Percentiles rank a stretch among this genome's conserved stretches.
Conservation (phyloP, 2,329 filamentous ascomycete genomes). For the Corniculantispora saksenae region DNA sequence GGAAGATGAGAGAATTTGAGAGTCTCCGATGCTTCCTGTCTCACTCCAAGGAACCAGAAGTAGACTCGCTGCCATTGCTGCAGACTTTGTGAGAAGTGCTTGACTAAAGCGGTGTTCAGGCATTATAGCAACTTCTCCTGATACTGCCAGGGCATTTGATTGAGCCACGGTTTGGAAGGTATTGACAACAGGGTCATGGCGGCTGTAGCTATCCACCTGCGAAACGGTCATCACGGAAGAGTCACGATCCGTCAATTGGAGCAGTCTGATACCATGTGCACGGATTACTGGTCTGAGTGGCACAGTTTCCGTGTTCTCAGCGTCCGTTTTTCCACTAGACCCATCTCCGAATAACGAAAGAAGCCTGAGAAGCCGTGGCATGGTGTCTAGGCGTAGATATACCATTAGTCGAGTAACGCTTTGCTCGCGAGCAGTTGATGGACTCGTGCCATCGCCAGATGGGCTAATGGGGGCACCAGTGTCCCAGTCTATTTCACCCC, state of each 20-base stretch:
- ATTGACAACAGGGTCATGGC: slow-evolving; percentile 83
- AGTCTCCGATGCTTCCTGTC: slow-evolving; percentile 72
- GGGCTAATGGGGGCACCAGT: slow-evolving; percentile 40
- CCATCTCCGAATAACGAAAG: slow-evolving; percentile 72
- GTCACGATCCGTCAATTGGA: slow-evolving; percentile 87
- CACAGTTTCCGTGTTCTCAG: slow-evolving; percentile 23
- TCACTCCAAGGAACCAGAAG: slow-evolving; percentile 90
- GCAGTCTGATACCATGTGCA: slow-evolving; percentile 80
- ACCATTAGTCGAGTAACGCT: slow-evolving; percentile 59
- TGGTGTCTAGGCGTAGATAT: slow-evolving; percentile 80
- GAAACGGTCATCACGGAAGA: slow-evolving; percentile 95
- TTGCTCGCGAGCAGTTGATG: not conserved
- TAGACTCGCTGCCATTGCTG: slow-evolving; percentile 70
- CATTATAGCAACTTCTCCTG: slow-evolving; percentile 77
- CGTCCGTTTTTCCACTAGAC: slow-evolving; percentile 24
- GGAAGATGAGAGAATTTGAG: slow-evolving; percentile 39
- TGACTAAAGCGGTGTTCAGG: slow-evolving; percentile 78
- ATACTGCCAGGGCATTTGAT: slow-evolving; percentile 77
- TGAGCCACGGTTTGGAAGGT: slow-evolving; percentile 87
- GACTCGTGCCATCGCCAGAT: slow-evolving; percentile 18
- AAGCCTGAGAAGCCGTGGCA: slow-evolving; percentile 79
- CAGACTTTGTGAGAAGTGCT: slow-evolving; percentile 69
- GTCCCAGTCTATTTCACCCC: slow-evolving; percentile 88
- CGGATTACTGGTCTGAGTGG: slow-evolving; percentile 53
- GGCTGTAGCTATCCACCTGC: slow-evolving; percentile 72